Conservation (phyloP, 495 filamentous ascomycete species). For the Penicillium robsamsonii region DNA sequence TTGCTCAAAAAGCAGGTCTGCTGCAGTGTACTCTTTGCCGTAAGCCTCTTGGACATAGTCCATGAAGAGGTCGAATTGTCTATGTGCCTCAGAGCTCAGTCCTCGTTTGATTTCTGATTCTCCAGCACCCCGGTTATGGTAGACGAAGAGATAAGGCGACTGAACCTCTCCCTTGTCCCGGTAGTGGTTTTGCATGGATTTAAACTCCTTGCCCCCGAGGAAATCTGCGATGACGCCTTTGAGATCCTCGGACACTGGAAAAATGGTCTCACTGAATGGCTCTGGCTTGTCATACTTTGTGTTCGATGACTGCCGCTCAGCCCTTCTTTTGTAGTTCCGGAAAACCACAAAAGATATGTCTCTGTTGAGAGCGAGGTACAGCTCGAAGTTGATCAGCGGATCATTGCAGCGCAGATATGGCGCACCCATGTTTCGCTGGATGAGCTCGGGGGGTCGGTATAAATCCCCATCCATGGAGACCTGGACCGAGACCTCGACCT, state of each 20-base stretch:
- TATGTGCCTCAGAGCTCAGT: background rate
- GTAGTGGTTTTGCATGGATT: background rate
- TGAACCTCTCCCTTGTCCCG: background rate
- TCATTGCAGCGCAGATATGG: conserved; percentile 14
- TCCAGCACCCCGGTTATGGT: conserved; percentile 4
- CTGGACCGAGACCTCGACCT: background rate
- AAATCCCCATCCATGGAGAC: conserved; percentile 8
- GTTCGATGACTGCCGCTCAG: background rate
- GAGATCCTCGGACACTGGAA: conserved; percentile 10
- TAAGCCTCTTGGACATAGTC: conserved; percentile 10
- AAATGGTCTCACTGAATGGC: conserved; percentile 13
- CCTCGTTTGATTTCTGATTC: background rate
- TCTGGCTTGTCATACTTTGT: conserved; percentile 5
- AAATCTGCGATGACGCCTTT: conserved; percentile 5
- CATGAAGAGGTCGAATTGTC: conserved; percentile 11
- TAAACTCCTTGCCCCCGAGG: background rate
- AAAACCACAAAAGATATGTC: conserved; percentile 27
- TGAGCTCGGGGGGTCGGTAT: conserved; percentile 11
- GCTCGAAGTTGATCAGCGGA: conserved; percentile 22
- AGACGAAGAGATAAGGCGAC: conserved; percentile 7
- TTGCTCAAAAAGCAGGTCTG: conserved; percentile 21
- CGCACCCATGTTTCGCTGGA: background rate
- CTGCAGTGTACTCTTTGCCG: conserved; percentile 15
- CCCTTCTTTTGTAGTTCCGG: conserved; percentile 13
- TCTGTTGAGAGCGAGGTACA: conserved; percentile 29